Base-by-base conservation (phyloP, 441 rosid species). In the Gossypium gossypioides region DNA sequence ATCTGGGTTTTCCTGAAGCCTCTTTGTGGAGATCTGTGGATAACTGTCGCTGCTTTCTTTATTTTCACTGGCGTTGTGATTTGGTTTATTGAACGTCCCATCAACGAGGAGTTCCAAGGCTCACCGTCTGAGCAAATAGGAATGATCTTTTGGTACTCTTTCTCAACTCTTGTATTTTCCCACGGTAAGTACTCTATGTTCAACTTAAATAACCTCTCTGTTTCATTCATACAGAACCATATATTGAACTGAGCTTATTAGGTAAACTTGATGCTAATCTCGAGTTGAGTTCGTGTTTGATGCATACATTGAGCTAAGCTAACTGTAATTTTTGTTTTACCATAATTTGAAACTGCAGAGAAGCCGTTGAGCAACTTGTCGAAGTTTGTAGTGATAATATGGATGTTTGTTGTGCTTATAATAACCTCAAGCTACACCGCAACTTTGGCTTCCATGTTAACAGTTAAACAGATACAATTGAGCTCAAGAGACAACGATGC, bases 1-100 rank as follows among this genome's bases (percentile, higher is more conserved):
- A 76, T 80, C 64, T 85, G 89, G 89, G 69, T 83, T 71, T 85
- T 88, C 78, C 67, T 85, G 6, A 62, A 83, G 74, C 89, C 91
- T 1, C 65, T 87, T 77, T 72, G 73, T 6, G 77, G 52, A 74
- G 79, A 73, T 19, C 83, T 88, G 2, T 84, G 91, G 93, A 37
- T 85, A 44, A 78, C 85, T 0, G 79, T 60, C 0, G 67, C 62
- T 34, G 3, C 34, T 24, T 74, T 78, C 40, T 84, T 82, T 48
- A 59, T 85, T 50, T 63, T 77, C 61, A 84, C 76, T 0, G 86
- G 85, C 8, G 54, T 81, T 1, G 76, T 83, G 46, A 72, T 86
- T 2, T 78, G 85, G 81, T 66, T 85, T 3, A 72, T 88, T 18
- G 92, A 88, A 74, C 83, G 74, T 24, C 79, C 73, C 24, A 54